Evolutionary conservation across 208 protist genomes (phyloP), one percentile per base, ranked within the genome.

Genomic region (Wallacemonas rigidus): DNA sequence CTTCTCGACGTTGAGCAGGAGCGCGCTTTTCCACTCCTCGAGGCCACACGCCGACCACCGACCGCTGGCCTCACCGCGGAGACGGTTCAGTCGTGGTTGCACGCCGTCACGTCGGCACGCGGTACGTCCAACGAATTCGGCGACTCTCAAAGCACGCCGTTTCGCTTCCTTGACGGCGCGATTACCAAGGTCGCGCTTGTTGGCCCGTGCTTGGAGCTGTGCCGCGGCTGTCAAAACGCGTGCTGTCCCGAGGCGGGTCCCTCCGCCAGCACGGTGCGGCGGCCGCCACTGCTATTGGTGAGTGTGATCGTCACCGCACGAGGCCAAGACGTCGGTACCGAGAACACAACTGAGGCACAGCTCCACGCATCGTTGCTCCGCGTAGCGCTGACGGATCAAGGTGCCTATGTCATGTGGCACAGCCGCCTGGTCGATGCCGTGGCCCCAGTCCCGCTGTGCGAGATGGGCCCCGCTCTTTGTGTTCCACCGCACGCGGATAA

Each of bases 141-240:
- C 26, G 26, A 26, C 26, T 9, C 9, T 53, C 48, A 53, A 15
- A 9, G 48, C 48, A 15, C 48, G 15, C 11, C 48, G 48, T 53
- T n/a, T 15, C 48, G 48, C 48, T 53, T 53, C 48, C 9, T 15
- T 53, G 48, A 70, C 44, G 87, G 87, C 11, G 63, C 88, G 17
- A 83, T 81, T 7, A 84, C 82, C 40, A 71, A 72, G 36, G 67
- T 86, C 2, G 73, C 57, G 58, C 80, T 89, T 47, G 70, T 88
- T 3, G 87, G 88, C 14, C 86, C 88, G 2, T 93, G 88, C 67
- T 53, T 85, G 48, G 80, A 87, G 75, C 75, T 89, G 6, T 93
- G 88, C 75, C 78, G 68, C 58, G 69, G 64, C 40, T 93, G 88
- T 47, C 62, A 73, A 43, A 92, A 86, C 69, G 60, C 58, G 26